phyloP scores from a whole-genome alignment of 2,329 filamentous ascomycete species.

The Arthroderma uncinatum region DNA sequence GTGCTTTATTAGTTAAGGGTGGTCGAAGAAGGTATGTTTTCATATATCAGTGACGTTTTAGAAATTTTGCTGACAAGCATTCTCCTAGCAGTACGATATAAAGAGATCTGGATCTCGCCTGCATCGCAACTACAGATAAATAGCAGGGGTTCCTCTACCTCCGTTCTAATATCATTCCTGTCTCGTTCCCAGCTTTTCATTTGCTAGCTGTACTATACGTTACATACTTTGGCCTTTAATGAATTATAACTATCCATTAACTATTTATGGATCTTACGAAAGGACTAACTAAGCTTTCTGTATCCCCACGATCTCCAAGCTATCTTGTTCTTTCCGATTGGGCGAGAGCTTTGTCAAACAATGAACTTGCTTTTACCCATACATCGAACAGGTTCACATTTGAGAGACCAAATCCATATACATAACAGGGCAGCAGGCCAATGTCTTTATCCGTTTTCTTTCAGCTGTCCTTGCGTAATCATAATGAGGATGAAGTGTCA shows the following conservation, averaged over 20 bases:
- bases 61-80: not conserved
- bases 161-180: not conserved
- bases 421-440: too few species aligned
- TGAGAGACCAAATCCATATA: too few species aligned
- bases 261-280: not conserved
- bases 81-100: not conserved
- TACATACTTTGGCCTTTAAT: not conserved
- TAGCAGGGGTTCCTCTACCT: not conserved
- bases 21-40: not conserved
- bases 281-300: too few species aligned
- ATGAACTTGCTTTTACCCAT: too few species aligned
- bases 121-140: not conserved
- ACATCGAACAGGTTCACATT: too few species aligned
- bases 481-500: too few species aligned
- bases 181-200: not conserved
- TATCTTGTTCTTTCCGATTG: too few species aligned
- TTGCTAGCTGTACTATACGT: not conserved
- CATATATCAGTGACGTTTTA: not conserved
- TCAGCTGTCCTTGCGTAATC: too few species aligned
- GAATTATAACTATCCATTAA: not conserved
- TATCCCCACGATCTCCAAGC: too few species aligned
- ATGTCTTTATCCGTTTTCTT: too few species aligned
- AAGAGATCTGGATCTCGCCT: not conserved
- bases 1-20: slow-evolving; percentile 77
- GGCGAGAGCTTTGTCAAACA: too few species aligned